Evolutionary conservation across 2,329 filamentous ascomycete genomes (phyloP).

Genomic region (Colletotrichum trifolii): DNA sequence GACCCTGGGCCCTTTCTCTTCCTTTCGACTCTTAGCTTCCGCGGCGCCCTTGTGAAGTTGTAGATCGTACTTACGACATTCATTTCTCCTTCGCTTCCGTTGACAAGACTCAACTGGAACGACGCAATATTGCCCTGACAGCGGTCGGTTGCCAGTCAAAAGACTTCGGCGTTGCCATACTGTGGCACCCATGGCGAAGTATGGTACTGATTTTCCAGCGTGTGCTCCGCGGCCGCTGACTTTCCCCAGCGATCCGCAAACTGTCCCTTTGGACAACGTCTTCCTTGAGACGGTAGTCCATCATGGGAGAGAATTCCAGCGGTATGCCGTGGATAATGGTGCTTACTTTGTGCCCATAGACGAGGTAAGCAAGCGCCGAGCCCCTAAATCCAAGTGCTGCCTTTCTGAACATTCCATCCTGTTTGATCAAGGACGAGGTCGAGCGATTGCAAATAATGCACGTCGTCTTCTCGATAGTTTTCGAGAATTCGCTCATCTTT

Average conservation of each 20-base stretch:
- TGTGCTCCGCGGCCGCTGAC: conserved; percentile 39
- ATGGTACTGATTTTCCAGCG: conserved; percentile 12
- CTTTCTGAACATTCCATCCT: conserved; percentile 6
- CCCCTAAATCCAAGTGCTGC: not conserved
- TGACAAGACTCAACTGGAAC: not conserved
- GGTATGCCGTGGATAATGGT: conserved; percentile 71
- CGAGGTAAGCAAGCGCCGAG: conserved; percentile 64
- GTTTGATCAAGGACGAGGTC: conserved; percentile 68
- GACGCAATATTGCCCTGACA: not conserved
- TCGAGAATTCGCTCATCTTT: conserved; percentile 76
- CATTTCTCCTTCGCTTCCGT: conserved; percentile 1
- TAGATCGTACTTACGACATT: not conserved
- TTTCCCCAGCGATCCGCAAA: conserved; percentile 57
- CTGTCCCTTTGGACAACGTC: conserved; percentile 65
- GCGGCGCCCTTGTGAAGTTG: no score
- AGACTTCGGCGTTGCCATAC: not conserved
- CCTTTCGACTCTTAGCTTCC: no score
- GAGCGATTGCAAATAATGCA: conserved; percentile 74
- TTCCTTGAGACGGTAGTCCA: conserved; percentile 69
- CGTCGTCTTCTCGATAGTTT: conserved; percentile 69
- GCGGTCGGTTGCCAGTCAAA: not conserved
- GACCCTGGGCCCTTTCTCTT: conserved; percentile 1
- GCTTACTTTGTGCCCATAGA: conserved; percentile 78
- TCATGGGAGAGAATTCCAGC: conserved; percentile 74
- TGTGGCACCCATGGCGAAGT: conserved; percentile 34